A percentile compares a stretch with the other conserved stretches of the same genome.
phyloP scores from a whole-genome alignment of 2,329 filamentous ascomycete species.

The Botryotinia convoluta region DNA sequence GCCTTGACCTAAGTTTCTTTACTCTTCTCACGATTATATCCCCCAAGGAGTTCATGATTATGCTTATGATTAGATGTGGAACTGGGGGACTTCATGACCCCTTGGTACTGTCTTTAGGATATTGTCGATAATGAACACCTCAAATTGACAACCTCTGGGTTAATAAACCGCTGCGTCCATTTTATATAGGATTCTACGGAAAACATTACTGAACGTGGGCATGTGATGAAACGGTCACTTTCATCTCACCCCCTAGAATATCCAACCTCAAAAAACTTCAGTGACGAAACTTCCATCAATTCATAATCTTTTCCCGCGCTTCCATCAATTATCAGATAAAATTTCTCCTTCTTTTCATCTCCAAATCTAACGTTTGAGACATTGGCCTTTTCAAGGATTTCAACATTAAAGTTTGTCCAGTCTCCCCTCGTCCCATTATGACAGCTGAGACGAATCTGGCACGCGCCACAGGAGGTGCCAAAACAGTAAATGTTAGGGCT shows the following conservation, averaged over 20 bases:
- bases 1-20: neutral
- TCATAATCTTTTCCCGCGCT: neutral
- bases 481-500: slow-evolving; percentile 18
- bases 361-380: slow-evolving; percentile 1
- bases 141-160: neutral
- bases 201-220: neutral
- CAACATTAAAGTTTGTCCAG: neutral
- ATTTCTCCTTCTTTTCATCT: neutral
- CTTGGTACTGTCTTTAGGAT: neutral
- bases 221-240: neutral
- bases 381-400: neutral
- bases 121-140: neutral
- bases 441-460: slow-evolving; percentile 35
- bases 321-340: neutral
- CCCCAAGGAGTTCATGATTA: neutral
- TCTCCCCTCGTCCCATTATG: slow-evolving; percentile 17
- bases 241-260: neutral
- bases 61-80: neutral
- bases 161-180: neutral
- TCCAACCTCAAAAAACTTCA: neutral
- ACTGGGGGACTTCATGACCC: neutral
- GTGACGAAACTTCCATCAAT: neutral
- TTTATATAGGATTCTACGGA: neutral
- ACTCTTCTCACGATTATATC: neutral
- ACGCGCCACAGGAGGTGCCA: slow-evolving; percentile 20